These are phyloP conservation scores for Phalaenopsis aphrodite DNA, from an alignment of 106 monocot species.

Conservation along the genomic window DNA sequence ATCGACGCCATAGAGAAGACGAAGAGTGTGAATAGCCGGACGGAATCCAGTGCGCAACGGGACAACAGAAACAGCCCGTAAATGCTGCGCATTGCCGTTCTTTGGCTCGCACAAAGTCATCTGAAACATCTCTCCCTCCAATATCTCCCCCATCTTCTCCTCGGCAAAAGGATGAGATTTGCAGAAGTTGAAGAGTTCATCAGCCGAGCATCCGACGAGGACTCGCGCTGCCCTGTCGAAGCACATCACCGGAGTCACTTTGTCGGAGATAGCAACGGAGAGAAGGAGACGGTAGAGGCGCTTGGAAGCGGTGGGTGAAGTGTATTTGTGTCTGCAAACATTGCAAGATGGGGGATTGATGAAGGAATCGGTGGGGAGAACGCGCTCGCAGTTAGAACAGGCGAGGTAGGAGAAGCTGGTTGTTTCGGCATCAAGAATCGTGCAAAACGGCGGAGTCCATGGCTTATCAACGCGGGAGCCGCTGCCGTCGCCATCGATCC, in stretches of 20 bases:
- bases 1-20: conserved; percentile 13
- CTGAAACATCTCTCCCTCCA: conserved; percentile 66
- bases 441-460: conserved; percentile 53
- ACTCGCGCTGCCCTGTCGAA: conserved; percentile 66
- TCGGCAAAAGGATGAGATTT: conserved; percentile 31
- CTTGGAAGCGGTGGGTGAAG: conserved; percentile 14
- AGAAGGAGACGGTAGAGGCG: conserved; percentile 52
- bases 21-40: conserved; percentile 42
- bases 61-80: conserved; percentile 38
- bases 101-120: conserved; percentile 39
- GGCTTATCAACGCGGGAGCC: conserved; percentile 5
- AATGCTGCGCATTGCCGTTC: conserved; percentile 62
- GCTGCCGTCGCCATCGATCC: neutral
- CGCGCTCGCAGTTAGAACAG: conserved; percentile 61
- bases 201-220: conserved; percentile 67
- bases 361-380: conserved; percentile 24
- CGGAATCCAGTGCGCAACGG: conserved; percentile 55
- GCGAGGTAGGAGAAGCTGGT: conserved; percentile 44
- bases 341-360: conserved; percentile 19
- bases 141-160: conserved; percentile 27
- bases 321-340: conserved; percentile 23
- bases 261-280: conserved; percentile 46
- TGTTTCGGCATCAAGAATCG: conserved; percentile 44
- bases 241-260: conserved; percentile 46
- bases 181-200: conserved; percentile 56